Evolutionary conservation across 192 early-diverging fungal species (phyloP), one percentile per base, ranked within the genome.

Genomic region (Thoreauomyces humboldtii): DNA sequence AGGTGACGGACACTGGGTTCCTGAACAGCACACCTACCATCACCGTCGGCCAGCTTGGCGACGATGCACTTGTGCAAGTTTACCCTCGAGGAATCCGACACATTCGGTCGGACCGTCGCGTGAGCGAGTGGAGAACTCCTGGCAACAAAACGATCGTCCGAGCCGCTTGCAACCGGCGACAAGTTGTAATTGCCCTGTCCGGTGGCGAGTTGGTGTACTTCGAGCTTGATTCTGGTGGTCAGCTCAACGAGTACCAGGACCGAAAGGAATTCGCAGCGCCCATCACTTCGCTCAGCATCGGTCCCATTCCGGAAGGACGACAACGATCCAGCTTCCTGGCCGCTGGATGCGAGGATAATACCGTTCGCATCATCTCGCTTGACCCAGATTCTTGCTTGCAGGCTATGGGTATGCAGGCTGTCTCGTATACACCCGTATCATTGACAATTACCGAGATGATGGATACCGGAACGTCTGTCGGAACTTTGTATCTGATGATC

Each of bases 71-170:
- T 12, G 81, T 98, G 35, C 96, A 98, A 62, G 72, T 84, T 12
- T 92, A 96, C 67, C 91, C 94, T 29, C 81, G 87, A 46, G 93
- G 92, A 7, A 91, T 98, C 41, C 85, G 94, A 22, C 94, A 94
- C 62, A 95, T 96, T 54, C 81, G 86, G 24, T 72, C 86, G 25
- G 94, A 95, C 76, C 83, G 86, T 4, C 89, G 93, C 37, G 91
- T 94, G 0, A 92, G 85, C 63, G 96, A 98, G 74, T 99, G 98
- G 98, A 86, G 82, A 53, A 86, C 92, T 17, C 94, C 96, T 14
- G 78, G 77, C 29, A 85, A 83, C 41, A 82, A 85, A 55, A 70
- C 77, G 0, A 92, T 98, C 56, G 74, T 89, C 0, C 71, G 83
- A 15, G 96, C 92, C 0, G 86, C 92, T 0, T 90, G 87, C 42